A percentile compares a stretch with the other conserved stretches of the same genome.
phyloP scores from a whole-genome alignment of 2,329 filamentous ascomycete species.

The Fusarium pilosicola region DNA sequence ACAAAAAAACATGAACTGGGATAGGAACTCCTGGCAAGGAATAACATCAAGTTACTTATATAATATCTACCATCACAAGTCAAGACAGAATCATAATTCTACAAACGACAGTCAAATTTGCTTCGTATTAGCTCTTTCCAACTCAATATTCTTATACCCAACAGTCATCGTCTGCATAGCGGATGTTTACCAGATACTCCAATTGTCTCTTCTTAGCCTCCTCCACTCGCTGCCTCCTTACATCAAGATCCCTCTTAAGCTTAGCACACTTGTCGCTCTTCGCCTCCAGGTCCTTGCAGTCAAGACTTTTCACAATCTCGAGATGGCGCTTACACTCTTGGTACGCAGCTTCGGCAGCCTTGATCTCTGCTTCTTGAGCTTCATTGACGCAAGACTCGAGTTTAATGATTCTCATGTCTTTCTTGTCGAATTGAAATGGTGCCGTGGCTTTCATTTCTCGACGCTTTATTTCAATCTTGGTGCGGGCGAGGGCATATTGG shows the following conservation, averaged over 20 bases:
- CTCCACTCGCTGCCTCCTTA: no score
- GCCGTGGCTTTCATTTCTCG: background rate
- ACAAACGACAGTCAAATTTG: no score
- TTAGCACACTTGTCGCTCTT: rapidly evolving
- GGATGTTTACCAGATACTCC: background rate
- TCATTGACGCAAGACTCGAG: background rate
- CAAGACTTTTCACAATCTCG: rapidly evolving
- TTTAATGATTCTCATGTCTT: background rate
- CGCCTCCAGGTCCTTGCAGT: rapidly evolving
- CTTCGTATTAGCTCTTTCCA: no score
- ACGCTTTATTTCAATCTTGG: background rate
- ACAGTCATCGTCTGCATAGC: background rate
- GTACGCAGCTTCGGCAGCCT: background rate
- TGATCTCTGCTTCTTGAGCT: background rate
- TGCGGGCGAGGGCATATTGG: rapidly evolving
- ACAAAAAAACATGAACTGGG: no score
- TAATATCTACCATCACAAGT: no score
- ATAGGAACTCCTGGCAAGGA: no score
- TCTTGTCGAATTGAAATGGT: background rate
- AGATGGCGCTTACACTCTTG: background rate
- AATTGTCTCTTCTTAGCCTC: background rate
- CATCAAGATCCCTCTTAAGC: background rate
- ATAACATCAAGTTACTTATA: no score
- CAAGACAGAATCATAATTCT: no score
- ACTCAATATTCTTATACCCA: no score